These are phyloP conservation scores for Triticum timopheevii DNA, from an alignment of 176 grass and related monocot species.

Conservation along the genomic window DNA sequence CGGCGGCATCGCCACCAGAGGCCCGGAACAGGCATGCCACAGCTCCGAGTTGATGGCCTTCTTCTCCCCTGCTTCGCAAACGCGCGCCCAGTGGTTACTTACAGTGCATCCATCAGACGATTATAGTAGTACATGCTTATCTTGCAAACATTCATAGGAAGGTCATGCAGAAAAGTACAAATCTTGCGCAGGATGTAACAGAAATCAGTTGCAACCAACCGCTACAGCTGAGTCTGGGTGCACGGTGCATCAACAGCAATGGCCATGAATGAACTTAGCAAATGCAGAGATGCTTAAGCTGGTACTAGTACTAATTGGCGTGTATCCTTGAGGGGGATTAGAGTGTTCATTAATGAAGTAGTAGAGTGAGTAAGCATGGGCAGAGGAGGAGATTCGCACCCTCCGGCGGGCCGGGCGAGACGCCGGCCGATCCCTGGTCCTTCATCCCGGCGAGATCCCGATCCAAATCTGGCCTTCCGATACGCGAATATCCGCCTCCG, in stretches of 20 bases:
- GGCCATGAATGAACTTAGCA: neutral
- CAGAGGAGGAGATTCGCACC: slow-evolving; percentile 23
- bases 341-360: neutral
- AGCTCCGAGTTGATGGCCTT: slow-evolving; percentile 89
- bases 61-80: slow-evolving; percentile 74
- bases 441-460: slow-evolving; percentile 55
- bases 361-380: neutral
- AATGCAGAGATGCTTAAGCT: neutral
- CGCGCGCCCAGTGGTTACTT: neutral
- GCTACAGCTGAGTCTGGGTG: neutral
- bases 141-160: neutral
- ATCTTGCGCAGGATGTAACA: neutral
- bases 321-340: neutral
- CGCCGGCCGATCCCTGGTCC: slow-evolving; percentile 49
- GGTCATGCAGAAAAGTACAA: neutral
- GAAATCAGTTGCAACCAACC: neutral
- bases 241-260: neutral
- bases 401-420: slow-evolving; percentile 41
- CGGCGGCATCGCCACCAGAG: slow-evolving; percentile 78
- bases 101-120: neutral
- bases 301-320: neutral
- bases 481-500: slow-evolving; percentile 35
- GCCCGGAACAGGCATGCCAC: slow-evolving; percentile 97
- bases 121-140: neutral
- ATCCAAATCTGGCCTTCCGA: slow-evolving; percentile 28